A percentile compares a stretch with the other conserved stretches of the same genome.
These are phyloP conservation scores for Leptographium lundbergii DNA, from an alignment of 2,329 filamentous ascomycete genomes.

Conservation along the genomic window DNA sequence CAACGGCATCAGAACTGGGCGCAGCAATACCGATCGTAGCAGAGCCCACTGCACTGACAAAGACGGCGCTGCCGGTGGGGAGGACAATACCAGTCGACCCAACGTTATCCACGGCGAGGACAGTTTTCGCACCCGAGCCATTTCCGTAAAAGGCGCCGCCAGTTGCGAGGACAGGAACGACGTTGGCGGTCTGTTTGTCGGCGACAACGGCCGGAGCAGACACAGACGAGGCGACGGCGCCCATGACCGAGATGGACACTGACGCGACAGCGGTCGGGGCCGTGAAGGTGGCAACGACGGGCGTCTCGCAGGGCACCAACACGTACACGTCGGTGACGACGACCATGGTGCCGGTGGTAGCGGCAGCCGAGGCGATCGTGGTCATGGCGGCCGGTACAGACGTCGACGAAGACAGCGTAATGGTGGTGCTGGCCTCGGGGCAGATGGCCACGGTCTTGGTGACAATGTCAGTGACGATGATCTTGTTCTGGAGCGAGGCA, in stretches of 20 bases:
- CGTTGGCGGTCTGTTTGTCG: background rate
- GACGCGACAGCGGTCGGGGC: slow-evolving; percentile 33
- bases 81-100: background rate
- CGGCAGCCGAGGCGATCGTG: background rate
- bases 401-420: background rate
- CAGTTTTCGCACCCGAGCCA: background rate
- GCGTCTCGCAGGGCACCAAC: slow-evolving; percentile 13
- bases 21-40: background rate
- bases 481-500: slow-evolving; percentile 14
- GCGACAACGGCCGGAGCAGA: background rate
- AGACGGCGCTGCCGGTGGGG: background rate
- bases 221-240: background rate
- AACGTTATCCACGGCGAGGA: background rate
- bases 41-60: background rate
- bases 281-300: slow-evolving; percentile 36
- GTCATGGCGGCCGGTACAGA: slow-evolving; percentile 1
- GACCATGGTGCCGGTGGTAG: slow-evolving; percentile 2
- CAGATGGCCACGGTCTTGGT: slow-evolving; percentile 14
- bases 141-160: background rate
- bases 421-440: slow-evolving; percentile 7
- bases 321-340: slow-evolving; percentile 13
- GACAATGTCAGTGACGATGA: slow-evolving; percentile 18
- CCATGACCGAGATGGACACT: background rate
- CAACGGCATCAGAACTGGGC: background rate
- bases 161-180: background rate